Conservation (phyloP, 352 stramenopile genomes). For the Phytophthora meadii region DNA sequence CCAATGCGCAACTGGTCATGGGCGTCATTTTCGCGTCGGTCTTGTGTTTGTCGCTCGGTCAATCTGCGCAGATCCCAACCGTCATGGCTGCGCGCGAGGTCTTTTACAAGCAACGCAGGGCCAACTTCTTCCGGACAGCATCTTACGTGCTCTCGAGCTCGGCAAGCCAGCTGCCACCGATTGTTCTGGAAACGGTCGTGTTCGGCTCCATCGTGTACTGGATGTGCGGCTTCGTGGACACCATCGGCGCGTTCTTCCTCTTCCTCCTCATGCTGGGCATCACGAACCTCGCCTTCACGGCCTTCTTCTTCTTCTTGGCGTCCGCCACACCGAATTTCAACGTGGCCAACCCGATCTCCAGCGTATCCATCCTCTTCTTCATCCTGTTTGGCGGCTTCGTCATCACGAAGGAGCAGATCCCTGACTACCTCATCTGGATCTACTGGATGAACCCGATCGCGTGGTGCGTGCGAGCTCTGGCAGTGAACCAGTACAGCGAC, state of each 20-base stretch:
- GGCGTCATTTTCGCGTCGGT: constrained; percentile 76
- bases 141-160: constrained; percentile 17
- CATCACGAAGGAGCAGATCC: constrained; percentile 20
- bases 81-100: constrained; percentile 52
- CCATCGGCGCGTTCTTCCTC: constrained; percentile 7
- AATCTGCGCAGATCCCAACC: constrained; percentile 61
- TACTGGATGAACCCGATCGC: constrained; percentile 19
- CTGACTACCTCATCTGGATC: constrained; percentile 19
- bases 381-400: constrained; percentile 14
- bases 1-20: constrained; percentile 34
- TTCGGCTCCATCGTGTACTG: constrained; percentile 53
- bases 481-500: constrained; percentile 21
- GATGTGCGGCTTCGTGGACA: constrained; percentile 53
- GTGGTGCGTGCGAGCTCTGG: constrained; percentile 11
- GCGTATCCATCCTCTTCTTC: constrained; percentile 19
- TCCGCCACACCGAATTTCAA: constrained; percentile 25
- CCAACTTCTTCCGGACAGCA: constrained; percentile 17
- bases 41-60: constrained; percentile 64
- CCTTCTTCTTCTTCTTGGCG: constrained; percentile 40
- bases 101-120: constrained; percentile 17
- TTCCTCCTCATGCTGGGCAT: constrained; percentile 57
- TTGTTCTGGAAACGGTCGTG: constrained; percentile 39
- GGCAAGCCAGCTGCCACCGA: constrained; percentile 6
- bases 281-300: constrained; percentile 42
- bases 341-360: constrained; percentile 22